phyloP scores from a whole-genome alignment of 495 filamentous ascomycete genomes.

The Neurospora sp. region DNA sequence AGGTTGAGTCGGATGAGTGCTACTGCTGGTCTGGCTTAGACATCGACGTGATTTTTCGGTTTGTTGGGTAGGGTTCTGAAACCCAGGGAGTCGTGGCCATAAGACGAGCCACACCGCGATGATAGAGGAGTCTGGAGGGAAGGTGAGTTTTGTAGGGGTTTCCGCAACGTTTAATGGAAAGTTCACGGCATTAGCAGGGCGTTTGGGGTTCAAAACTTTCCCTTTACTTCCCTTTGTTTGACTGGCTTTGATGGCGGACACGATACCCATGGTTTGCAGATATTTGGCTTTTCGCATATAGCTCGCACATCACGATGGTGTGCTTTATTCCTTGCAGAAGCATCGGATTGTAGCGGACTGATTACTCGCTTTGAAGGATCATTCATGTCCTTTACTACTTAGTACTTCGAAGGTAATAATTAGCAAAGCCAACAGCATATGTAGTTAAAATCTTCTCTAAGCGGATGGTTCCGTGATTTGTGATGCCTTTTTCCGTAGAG shows the following conservation, averaged over 20 bases:
- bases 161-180: neutral
- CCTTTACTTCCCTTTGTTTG: neutral
- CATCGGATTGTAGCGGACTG: neutral
- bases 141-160: neutral
- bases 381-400: neutral
- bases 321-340: neutral
- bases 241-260: neutral
- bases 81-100: neutral
- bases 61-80: neutral
- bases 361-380: neutral
- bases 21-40: neutral
- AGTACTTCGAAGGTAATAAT: neutral
- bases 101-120: neutral
- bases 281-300: neutral
- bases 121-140: neutral
- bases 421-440: neutral
- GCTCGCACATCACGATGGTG: neutral
- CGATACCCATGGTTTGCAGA: neutral
- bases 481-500: neutral
- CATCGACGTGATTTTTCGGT: neutral
- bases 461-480: neutral
- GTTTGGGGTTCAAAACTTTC: neutral
- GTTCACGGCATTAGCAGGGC: neutral
- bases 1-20: neutral
- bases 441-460: neutral